These are phyloP conservation scores for Phytophthora niederhauseri DNA, from an alignment of 352 stramenopile species.

Conservation along the genomic window DNA sequence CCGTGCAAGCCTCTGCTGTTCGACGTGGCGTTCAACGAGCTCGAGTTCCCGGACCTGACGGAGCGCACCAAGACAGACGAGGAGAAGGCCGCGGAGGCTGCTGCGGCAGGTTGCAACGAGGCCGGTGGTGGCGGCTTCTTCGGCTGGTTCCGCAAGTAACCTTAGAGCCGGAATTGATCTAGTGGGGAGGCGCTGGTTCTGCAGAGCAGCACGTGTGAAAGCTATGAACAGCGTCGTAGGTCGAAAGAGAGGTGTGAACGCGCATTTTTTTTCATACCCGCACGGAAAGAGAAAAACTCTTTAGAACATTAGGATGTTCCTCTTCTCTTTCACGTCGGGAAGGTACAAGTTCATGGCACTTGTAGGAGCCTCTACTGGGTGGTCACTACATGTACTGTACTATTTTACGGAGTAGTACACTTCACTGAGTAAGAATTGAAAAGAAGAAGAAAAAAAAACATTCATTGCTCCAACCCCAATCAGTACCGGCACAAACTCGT, in stretches of 20 bases:
- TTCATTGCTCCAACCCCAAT: no score
- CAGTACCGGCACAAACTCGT: no score
- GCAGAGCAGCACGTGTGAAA: slow-evolving; percentile 22
- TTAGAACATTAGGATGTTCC: no score
- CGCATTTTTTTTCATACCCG: slow-evolving; percentile 25
- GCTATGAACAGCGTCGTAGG: slow-evolving; percentile 23
- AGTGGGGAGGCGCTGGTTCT: not conserved
- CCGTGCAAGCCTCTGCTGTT: slow-evolving; percentile 85
- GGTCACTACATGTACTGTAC: no score
- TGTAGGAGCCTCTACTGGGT: no score
- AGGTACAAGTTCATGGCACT: no score
- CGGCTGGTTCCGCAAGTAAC: slow-evolving; percentile 81
- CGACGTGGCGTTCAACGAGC: slow-evolving; percentile 83
- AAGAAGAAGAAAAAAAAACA: no score
- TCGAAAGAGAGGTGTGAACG: slow-evolving; percentile 25
- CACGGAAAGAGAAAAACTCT: no score
- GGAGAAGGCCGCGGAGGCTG: slow-evolving; percentile 65
- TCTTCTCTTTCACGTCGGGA: no score
- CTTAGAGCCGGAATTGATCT: slow-evolving; percentile 16
- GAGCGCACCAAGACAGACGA: slow-evolving; percentile 80
- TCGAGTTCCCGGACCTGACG: slow-evolving; percentile 80
- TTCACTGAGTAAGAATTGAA: no score
- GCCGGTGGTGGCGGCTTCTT: slow-evolving; percentile 58
- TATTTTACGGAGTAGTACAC: no score
- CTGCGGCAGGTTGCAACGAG: slow-evolving; percentile 37